Conservation (phyloP, 1,284 basidiomycete genomes). For the Ustilago cynodontis region DNA sequence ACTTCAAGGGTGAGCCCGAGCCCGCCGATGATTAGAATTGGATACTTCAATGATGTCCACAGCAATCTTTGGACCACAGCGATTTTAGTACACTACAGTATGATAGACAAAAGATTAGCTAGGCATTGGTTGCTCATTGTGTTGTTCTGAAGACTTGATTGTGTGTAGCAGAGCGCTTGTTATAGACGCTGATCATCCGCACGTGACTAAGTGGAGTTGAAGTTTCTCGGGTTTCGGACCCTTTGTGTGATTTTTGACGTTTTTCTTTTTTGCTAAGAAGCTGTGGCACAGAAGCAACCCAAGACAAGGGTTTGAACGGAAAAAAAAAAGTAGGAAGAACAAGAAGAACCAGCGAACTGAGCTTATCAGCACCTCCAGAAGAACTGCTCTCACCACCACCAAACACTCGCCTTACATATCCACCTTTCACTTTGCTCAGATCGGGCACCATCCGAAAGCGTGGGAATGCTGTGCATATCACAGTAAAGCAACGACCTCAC, state of each 20-base stretch:
- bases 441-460: slow-evolving; percentile 3
- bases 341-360: neutral
- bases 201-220: slow-evolving; percentile 13
- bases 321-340: slow-evolving; percentile 2
- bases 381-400: slow-evolving; percentile 1
- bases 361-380: neutral
- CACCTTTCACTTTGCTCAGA: too few species aligned
- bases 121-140: neutral
- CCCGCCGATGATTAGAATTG: slow-evolving; percentile 36
- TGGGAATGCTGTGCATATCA: slow-evolving; percentile 20
- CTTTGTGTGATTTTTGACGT: slow-evolving; percentile 8
- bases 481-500: neutral
- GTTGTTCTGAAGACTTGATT: neutral
- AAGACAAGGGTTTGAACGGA: slow-evolving; percentile 3
- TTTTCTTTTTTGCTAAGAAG: slow-evolving; percentile 1
- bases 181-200: neutral
- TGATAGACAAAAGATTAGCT: neutral
- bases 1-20: slow-evolving; percentile 47
- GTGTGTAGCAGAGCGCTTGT: neutral
- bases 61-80: too few species aligned
- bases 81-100: too few species aligned
- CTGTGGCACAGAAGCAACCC: neutral
- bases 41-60: neutral
- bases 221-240: slow-evolving; percentile 12
- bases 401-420: neutral